A percentile compares a stretch with the other conserved stretches of the same genome.
These are phyloP conservation scores for Polyplosphaeria fusca DNA, from an alignment of 495 filamentous ascomycete species.

Conservation along the genomic window DNA sequence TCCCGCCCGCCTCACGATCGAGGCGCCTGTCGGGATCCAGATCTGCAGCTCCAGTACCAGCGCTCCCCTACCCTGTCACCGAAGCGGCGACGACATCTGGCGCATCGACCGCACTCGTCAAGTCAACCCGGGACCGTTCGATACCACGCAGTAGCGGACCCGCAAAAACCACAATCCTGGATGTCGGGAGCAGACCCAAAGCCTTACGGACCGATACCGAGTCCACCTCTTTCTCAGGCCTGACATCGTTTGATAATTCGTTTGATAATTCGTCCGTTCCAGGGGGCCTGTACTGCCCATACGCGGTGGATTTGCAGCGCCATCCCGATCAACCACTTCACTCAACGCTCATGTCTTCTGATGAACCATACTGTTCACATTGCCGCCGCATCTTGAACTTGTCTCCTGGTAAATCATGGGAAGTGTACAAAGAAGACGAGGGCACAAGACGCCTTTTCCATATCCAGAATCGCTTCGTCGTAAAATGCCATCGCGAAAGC, in stretches of 20 bases:
- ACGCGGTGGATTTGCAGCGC: constrained; percentile 36
- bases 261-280: constrained; percentile 25
- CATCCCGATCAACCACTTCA: constrained; percentile 34
- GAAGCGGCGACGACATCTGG: background rate
- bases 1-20: constrained; percentile 11
- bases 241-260: constrained; percentile 9
- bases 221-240: constrained; percentile 19
- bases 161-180: constrained; percentile 3
- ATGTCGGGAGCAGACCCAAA: constrained; percentile 13
- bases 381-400: constrained; percentile 26
- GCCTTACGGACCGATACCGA: constrained; percentile 14
- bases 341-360: constrained; percentile 12
- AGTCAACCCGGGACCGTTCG: background rate
- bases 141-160: background rate
- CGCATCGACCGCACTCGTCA: constrained; percentile 18
- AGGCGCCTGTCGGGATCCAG: background rate
- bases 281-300: constrained; percentile 37
- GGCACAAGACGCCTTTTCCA: constrained; percentile 18
- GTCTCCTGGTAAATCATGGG: constrained; percentile 29
- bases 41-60: background rate
- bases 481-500: constrained; percentile 28
- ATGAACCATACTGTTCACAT: constrained; percentile 21
- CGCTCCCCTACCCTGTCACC: constrained; percentile 14
- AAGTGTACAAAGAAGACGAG: constrained; percentile 25
- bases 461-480: constrained; percentile 29